Conservation (phyloP, 768 basidiomycete genomes). For the Agrocybe praecox region DNA sequence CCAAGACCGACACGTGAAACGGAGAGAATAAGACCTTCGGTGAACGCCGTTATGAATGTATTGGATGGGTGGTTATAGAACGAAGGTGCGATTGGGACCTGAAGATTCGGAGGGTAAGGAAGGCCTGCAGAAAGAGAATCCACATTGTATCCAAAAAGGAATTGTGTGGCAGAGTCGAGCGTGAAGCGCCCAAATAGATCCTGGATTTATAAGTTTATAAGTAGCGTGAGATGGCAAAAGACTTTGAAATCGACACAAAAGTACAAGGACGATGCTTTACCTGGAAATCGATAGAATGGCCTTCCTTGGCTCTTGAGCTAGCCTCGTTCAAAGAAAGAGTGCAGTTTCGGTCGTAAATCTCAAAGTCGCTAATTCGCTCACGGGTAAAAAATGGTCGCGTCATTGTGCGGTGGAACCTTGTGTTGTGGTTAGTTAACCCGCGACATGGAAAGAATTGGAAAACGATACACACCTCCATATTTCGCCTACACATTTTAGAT, state of each 20-base stretch:
- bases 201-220: too few relatives aligned
- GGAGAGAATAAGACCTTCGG: constrained; percentile 40
- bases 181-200: constrained; percentile 55
- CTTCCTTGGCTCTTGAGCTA: constrained; percentile 43
- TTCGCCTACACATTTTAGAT: constrained; percentile 16
- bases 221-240: neutral
- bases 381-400: constrained; percentile 70
- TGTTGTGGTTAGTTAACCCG: neutral
- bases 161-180: constrained; percentile 64
- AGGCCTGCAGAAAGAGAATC: constrained; percentile 50
- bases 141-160: constrained; percentile 58
- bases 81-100: constrained; percentile 1
- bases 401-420: constrained; percentile 62
- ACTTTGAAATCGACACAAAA: neutral
- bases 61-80: constrained; percentile 22
- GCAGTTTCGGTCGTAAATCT: constrained; percentile 59
- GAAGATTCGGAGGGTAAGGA: constrained; percentile 40
- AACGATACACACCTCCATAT: constrained; percentile 5
- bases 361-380: constrained; percentile 61
- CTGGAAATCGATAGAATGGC: constrained; percentile 62
- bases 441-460: neutral
- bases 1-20: constrained; percentile 38
- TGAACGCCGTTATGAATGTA: constrained; percentile 49
- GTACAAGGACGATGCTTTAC: constrained; percentile 32
- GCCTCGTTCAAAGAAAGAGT: constrained; percentile 45